Percentiles rank a stretch among this genome's conserved stretches.
Evolutionary conservation across 345 rosid species (phyloP).

Genomic region (Ailanthus altissimus): DNA sequence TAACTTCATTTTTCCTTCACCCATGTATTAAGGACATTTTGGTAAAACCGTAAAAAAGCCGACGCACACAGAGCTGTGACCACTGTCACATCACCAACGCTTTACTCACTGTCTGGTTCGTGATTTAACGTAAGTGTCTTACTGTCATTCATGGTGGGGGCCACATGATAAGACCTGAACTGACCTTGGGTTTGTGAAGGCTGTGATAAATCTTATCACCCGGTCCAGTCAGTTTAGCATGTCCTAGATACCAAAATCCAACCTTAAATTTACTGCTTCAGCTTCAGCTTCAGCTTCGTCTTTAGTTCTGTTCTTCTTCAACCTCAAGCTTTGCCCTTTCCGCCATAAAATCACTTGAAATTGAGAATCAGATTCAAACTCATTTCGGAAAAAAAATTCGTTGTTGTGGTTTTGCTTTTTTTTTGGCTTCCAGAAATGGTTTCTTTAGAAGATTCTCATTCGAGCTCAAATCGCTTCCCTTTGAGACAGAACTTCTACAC

Average conservation of each 20-base stretch:
- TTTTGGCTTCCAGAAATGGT: constrained; percentile 44
- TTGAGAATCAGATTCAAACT: background rate
- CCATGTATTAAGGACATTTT: background rate
- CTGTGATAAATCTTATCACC: background rate
- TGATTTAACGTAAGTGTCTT: background rate
- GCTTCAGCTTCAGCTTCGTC: background rate
- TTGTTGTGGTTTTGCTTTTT: background rate
- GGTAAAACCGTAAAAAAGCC: background rate
- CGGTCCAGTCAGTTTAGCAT: constrained; percentile 18
- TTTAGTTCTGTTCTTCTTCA: too few relatives aligned
- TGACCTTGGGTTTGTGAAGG: background rate
- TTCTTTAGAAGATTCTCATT: constrained; percentile 65
- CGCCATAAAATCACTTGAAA: constrained; percentile 32
- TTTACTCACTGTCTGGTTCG: constrained; percentile 27
- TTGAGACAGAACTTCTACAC: constrained; percentile 41
- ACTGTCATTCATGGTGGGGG: constrained; percentile 9
- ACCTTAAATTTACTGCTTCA: constrained; percentile 15
- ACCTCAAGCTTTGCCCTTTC: background rate
- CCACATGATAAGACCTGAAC: constrained; percentile 17
- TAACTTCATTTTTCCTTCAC: too few relatives aligned
- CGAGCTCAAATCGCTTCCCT: constrained; percentile 64
- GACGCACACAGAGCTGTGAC: constrained; percentile 14
- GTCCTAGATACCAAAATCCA: constrained; percentile 32
- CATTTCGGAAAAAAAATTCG: background rate
- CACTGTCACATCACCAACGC: background rate